Evolutionary conservation across 2,329 filamentous ascomycete species (phyloP).

Genomic region (Trichoderma atrobrunneum): DNA sequence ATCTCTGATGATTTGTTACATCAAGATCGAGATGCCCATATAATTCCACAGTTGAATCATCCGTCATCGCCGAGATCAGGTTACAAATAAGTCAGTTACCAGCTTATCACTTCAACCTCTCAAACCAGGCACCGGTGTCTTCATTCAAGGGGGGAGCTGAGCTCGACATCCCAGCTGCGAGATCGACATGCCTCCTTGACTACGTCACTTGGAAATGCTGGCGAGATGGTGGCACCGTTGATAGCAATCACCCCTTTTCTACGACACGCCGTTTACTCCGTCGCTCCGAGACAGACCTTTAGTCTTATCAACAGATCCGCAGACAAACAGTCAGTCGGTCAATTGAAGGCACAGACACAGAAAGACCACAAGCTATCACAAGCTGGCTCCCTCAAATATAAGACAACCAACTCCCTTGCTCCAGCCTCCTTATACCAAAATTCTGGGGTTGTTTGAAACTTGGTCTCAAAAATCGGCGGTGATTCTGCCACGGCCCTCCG

Average conservation of each 20-base stretch:
- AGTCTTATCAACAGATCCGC: neutral
- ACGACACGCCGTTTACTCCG: no score
- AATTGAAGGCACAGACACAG: neutral
- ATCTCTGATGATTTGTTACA: neutral
- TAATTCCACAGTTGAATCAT: neutral
- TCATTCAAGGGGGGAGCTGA: neutral
- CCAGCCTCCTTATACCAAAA: slow-evolving; percentile 48
- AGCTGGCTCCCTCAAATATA: neutral
- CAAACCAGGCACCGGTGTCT: no score
- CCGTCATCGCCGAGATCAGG: neutral
- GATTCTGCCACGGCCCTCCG: slow-evolving; percentile 27
- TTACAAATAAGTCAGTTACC: neutral
- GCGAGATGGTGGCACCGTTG: neutral
- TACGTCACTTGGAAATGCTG: neutral
- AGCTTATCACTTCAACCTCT: neutral
- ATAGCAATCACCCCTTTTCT: neutral
- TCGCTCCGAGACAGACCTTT: neutral
- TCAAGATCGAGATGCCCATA: neutral
- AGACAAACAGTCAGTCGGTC: neutral
- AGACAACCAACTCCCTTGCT: neutral
- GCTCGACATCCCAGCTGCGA: neutral
- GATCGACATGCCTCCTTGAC: neutral
- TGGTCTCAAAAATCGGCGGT: slow-evolving; percentile 45
- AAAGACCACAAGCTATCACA: neutral
- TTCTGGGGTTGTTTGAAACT: slow-evolving; percentile 49